Evolutionary conservation across 2,329 filamentous ascomycete species (phyloP), one percentile per base, ranked within the genome.

Genomic region (Cladophialophora immunda): DNA sequence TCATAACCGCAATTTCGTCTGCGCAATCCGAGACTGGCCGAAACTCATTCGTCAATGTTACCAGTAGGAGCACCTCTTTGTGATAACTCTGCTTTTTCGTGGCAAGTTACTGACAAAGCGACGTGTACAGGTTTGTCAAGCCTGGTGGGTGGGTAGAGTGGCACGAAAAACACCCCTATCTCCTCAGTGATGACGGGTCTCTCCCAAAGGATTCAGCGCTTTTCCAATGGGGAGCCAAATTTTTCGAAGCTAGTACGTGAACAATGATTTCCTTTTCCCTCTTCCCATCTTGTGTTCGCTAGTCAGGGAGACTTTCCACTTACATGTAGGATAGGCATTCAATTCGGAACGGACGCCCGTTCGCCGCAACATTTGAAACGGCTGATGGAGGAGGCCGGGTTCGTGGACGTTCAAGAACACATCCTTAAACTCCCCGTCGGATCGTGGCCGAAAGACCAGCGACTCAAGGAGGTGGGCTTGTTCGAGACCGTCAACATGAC

Each of bases 21-120:
- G 85, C 79, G 84, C 83, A 1, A 84, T 89, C 65, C 83, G 81
- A 58, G 81, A 89, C 72, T 89, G 86, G 86, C 80, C 80, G 8
- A 61, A 27, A 9, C 62, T 73, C 17, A 64, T 71, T 38, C 34
- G 55, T 4, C 63, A 68, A 50, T 68, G 73, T 56, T 62, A 45
- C 38, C 60, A 47, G 60, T 62, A 62, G 6, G 61, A 22, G 32
- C 22, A 25, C 9, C 41, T 30, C 36, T 2, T 15, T n/a, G 15
- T 11, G 45, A 47, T 32, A 45, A 47, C 15, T 61, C 29, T 25
- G 19, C 54, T 36, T 11, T n/a, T 15, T 32, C n/a, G 13, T 11
- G 3, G 53, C 58, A 34, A 38, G 13, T 52, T 25, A 27, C 41
- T 50, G 58, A 60, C 41, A n/a, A 30, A n/a, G 19, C 34, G 8